Evolutionary conservation across 1,284 basidiomycete genomes (phyloP).

Genomic region (Naganishia sp.): DNA sequence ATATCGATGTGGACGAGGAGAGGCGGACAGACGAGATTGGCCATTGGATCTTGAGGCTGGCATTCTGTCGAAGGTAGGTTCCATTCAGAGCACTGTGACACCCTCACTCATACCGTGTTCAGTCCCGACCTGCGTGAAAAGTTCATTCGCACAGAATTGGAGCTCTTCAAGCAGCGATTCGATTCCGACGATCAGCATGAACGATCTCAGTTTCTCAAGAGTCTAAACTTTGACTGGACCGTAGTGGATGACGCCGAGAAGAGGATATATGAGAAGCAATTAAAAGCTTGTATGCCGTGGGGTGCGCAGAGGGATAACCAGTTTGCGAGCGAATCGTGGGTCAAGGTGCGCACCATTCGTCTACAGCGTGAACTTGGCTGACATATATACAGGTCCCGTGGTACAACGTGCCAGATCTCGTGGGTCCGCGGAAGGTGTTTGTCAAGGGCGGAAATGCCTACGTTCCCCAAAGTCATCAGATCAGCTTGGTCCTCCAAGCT

Average conservation of each 20-base stretch:
- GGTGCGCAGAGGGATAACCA: constrained; percentile 28
- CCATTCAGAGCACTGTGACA: not conserved
- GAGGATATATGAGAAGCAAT: constrained; percentile 35
- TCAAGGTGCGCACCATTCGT: constrained; percentile 9
- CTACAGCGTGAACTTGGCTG: not conserved
- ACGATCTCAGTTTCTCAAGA: constrained; percentile 68
- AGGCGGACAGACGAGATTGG: constrained; percentile 84
- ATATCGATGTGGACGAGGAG: constrained; percentile 63
- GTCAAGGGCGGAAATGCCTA: constrained; percentile 84
- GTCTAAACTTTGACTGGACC: constrained; percentile 78
- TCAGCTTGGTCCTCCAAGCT: constrained; percentile 85
- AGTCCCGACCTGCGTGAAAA: constrained; percentile 88
- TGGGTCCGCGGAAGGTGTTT: constrained; percentile 80
- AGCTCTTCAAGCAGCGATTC: constrained; percentile 81
- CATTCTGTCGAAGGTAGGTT: constrained; percentile 92
- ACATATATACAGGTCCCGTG: constrained; percentile 61
- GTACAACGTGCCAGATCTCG: constrained; percentile 90
- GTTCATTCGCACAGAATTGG: constrained; percentile 86
- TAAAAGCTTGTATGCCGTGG: constrained; percentile 45
- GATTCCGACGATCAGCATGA: constrained; percentile 69
- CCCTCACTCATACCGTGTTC: not conserved
- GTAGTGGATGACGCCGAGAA: constrained; percentile 66
- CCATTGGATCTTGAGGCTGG: constrained; percentile 91
- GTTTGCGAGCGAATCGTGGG: constrained; percentile 25
- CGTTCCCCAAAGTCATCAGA: constrained; percentile 77